Conservation (phyloP, 192 early-diverging fungal species). For the Phycomyces nitens region DNA sequence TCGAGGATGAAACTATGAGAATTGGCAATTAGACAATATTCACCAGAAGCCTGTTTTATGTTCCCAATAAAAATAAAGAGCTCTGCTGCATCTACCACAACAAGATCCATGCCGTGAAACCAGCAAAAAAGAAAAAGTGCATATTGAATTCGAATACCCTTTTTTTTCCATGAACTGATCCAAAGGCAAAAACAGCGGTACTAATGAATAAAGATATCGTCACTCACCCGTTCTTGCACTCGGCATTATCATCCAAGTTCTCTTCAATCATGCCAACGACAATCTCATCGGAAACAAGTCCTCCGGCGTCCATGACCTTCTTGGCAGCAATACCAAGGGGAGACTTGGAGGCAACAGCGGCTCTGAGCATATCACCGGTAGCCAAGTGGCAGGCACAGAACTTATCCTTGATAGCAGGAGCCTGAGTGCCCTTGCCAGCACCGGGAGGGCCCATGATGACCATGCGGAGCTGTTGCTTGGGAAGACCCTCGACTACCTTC, state of each 20-base stretch:
- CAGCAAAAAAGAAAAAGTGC: no score
- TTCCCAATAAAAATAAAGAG: background rate
- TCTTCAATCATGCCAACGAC: conserved; percentile 96
- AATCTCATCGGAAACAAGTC: conserved; percentile 97
- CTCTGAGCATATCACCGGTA: conserved; percentile 98
- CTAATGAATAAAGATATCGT: background rate
- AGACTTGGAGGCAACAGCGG: conserved; percentile 89
- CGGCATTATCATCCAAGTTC: conserved; percentile 90
- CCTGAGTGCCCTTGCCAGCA: conserved; percentile 80
- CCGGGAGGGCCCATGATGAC: conserved; percentile 92
- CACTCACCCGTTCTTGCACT: conserved; percentile 88
- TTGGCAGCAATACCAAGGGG: conserved; percentile 94
- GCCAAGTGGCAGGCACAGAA: conserved; percentile 98
- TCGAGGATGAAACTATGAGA: conserved; percentile 85
- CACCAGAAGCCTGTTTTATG: background rate
- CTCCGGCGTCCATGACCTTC: conserved; percentile 99
- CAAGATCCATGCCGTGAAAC: no score
- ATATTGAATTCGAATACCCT: background rate
- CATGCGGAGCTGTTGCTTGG: conserved; percentile 54
- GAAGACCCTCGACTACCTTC: conserved; percentile 23
- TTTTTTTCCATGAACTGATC: background rate
- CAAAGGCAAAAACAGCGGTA: no score
- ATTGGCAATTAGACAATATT: conserved; percentile 7
- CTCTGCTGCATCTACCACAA: background rate
- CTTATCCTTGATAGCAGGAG: conserved; percentile 92